Percentiles rank a stretch among this genome's conserved stretches.
Conservation (phyloP, 106 monocot genomes). For the Apostasia ramifera region DNA sequence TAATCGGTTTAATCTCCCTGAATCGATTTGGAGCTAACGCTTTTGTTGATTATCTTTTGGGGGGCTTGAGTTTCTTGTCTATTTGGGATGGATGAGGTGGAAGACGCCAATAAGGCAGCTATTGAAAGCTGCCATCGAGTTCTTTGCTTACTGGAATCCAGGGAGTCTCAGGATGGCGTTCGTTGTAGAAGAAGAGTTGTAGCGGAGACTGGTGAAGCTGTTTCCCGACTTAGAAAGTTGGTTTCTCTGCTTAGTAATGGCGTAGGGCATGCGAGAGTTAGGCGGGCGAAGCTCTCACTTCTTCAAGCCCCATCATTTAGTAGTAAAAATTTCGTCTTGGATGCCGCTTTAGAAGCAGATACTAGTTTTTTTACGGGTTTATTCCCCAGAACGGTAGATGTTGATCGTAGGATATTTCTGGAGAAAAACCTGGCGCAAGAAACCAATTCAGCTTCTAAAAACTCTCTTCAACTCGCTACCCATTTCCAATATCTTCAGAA, state of each 20-base stretch:
- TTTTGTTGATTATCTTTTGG: too few species aligned
- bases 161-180: too few species aligned
- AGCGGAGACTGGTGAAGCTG: background rate
- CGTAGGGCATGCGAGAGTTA: background rate
- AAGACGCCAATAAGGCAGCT: too few species aligned
- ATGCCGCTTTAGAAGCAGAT: constrained; percentile 16
- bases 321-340: constrained; percentile 38
- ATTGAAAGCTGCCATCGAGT: too few species aligned
- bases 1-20: too few species aligned
- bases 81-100: too few species aligned
- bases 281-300: background rate
- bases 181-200: too few species aligned
- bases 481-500: constrained; percentile 45
- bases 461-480: background rate
- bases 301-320: background rate
- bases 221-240: background rate
- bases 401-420: constrained; percentile 22
- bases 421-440: constrained; percentile 8
- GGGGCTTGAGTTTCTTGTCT: too few species aligned
- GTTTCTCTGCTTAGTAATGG: background rate
- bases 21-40: too few species aligned
- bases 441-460: constrained; percentile 13
- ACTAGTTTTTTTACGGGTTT: background rate
- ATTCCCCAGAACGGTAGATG: constrained; percentile 3
- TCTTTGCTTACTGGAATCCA: too few species aligned